These are phyloP conservation scores for Pseudohalonectria lignicola DNA, from an alignment of 2,329 filamentous ascomycete genomes.

Conservation along the genomic window DNA sequence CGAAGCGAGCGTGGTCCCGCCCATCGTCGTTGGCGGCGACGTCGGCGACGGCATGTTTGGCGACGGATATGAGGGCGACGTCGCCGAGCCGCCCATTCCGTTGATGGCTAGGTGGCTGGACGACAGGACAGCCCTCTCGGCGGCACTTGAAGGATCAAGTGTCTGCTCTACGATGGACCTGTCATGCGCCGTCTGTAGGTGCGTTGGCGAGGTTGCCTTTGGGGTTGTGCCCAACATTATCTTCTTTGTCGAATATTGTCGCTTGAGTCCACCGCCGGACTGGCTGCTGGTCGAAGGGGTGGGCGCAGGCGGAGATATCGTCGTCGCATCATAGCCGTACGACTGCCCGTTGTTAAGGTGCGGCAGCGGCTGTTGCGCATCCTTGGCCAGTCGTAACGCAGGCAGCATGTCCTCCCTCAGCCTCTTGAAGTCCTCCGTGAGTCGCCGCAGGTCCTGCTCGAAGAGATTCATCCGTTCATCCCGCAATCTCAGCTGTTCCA, in stretches of 20 bases:
- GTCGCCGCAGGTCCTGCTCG: conserved; percentile 71
- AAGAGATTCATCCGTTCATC: conserved; percentile 81
- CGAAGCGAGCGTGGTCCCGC: conserved; percentile 42
- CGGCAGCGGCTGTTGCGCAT: conserved; percentile 80
- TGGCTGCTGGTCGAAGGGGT: conserved; percentile 31
- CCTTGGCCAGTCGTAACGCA: conserved; percentile 81
- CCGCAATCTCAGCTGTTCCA: conserved; percentile 77
- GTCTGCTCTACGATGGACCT: conserved; percentile 50
- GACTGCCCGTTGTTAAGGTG: conserved; percentile 29
- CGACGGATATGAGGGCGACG: conserved; percentile 40
- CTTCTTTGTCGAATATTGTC: conserved; percentile 68
- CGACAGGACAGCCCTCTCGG: conserved; percentile 53
- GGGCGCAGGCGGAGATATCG: conserved; percentile 6
- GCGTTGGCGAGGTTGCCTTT: conserved; percentile 68
- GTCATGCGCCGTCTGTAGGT: conserved; percentile 59
- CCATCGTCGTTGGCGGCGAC: conserved; percentile 46
- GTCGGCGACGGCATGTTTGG: conserved; percentile 62
- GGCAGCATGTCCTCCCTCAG: conserved; percentile 87
- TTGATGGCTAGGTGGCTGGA: conserved; percentile 66
- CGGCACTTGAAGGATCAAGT: conserved; percentile 58
- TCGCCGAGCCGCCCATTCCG: conserved; percentile 41
- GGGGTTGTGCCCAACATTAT: conserved; percentile 59
- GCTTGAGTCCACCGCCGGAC: conserved; percentile 46
- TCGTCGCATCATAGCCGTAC: conserved; percentile 29
- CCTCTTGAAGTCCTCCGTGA: conserved; percentile 81